A percentile compares a stretch with the other conserved stretches of the same genome.
phyloP scores from a whole-genome alignment of 2,329 filamentous ascomycete species.

The Pochonia chlamydosporia region DNA sequence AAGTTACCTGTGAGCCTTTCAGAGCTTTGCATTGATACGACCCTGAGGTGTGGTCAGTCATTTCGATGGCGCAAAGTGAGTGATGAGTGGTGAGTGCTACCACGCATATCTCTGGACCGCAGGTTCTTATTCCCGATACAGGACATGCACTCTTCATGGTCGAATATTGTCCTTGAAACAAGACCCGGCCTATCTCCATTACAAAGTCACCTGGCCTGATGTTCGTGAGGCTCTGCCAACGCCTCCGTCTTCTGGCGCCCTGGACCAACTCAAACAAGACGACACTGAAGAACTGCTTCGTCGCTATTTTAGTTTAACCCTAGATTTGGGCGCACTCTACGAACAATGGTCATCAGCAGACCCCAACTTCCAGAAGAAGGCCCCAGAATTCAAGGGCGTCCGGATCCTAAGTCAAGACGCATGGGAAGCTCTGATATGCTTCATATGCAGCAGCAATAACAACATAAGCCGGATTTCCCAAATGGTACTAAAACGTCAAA shows the following conservation, averaged over 20 bases:
- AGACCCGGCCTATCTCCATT: slow-evolving; percentile 72
- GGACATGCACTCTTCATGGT: slow-evolving; percentile 78
- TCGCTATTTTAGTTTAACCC: slow-evolving; percentile 80
- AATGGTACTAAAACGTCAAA: slow-evolving; percentile 57
- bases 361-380: slow-evolving; percentile 81
- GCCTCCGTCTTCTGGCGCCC: slow-evolving; percentile 4
- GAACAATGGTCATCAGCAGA: slow-evolving; percentile 81
- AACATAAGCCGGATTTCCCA: slow-evolving; percentile 92
- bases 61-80: slow-evolving; percentile 89
- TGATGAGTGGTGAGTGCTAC: slow-evolving; percentile 65
- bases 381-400: slow-evolving; percentile 82
- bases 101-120: not conserved
- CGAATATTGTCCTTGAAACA: slow-evolving; percentile 82
- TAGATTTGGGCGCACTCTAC: slow-evolving; percentile 74
- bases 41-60: slow-evolving; percentile 88
- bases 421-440: slow-evolving; percentile 89
- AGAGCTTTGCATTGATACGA: slow-evolving; percentile 92
- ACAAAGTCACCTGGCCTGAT: slow-evolving; percentile 61
- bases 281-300: slow-evolving; percentile 69
- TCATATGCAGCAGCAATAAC: slow-evolving; percentile 99
- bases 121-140: slow-evolving; percentile 20
- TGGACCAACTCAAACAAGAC: slow-evolving; percentile 36
- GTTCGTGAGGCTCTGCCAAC: slow-evolving; percentile 9
- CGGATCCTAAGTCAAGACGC: slow-evolving; percentile 91
- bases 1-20: slow-evolving; percentile 76